Conservation (phyloP, 768 basidiomycete genomes). For the Lepiota subincarnata region DNA sequence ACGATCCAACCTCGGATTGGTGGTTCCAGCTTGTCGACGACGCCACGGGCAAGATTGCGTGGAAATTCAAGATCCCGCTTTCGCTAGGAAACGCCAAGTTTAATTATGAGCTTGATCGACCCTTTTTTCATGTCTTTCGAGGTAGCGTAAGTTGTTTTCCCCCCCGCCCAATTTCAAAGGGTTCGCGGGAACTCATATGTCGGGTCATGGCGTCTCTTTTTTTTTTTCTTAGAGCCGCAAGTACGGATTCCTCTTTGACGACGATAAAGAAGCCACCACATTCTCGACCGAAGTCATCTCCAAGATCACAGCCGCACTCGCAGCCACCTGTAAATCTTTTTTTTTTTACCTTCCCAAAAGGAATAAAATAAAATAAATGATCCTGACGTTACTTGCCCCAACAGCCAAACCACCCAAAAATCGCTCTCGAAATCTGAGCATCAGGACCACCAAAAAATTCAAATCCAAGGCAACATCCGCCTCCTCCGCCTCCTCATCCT, state of each 20-base stretch:
- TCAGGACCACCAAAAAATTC: slow-evolving; percentile 21
- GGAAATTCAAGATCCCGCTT: slow-evolving; percentile 62
- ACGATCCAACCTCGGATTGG: slow-evolving; percentile 21
- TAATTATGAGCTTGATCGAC: slow-evolving; percentile 77
- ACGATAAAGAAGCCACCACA: slow-evolving; percentile 42
- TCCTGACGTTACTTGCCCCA: slow-evolving; percentile 5
- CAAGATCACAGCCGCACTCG: slow-evolving; percentile 15
- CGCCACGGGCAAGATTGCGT: slow-evolving; percentile 54
- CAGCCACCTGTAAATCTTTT: neutral
- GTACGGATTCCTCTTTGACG: slow-evolving; percentile 49
- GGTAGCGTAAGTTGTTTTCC: slow-evolving; percentile 64
- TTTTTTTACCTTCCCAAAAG: slow-evolving; percentile 8
- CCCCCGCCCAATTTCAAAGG: neutral
- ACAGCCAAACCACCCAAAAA: slow-evolving; percentile 16
- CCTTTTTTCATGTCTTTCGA: slow-evolving; percentile 90
- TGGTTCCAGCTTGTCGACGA: slow-evolving; percentile 67
- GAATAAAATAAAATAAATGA: too few relatives aligned
- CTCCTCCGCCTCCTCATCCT: too few relatives aligned
- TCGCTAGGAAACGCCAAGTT: slow-evolving; percentile 26
- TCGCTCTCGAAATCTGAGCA: slow-evolving; percentile 24
- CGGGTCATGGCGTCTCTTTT: slow-evolving; percentile 22
- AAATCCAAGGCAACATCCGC: slow-evolving; percentile 11
- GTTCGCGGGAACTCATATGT: slow-evolving; percentile 42
- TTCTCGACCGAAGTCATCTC: slow-evolving; percentile 36
- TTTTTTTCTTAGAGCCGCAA: slow-evolving; percentile 39